Conservation (phyloP, 2,329 filamentous ascomycete genomes). For the Fusarium pseudonygamai region DNA sequence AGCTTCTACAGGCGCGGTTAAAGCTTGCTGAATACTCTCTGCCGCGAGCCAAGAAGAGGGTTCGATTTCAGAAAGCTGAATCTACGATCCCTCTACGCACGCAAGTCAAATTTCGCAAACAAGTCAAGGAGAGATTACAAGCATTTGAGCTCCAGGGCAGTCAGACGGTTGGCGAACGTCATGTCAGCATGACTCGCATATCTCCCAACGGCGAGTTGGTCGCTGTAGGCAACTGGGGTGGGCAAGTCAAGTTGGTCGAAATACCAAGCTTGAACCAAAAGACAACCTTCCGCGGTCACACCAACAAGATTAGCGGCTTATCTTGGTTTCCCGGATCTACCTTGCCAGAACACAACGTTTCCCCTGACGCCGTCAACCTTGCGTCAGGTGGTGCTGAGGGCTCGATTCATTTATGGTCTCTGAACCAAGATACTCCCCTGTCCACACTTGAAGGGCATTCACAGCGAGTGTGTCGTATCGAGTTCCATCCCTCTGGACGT, state of each 20-base stretch:
- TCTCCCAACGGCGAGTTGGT: slow-evolving; percentile 84
- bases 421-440: slow-evolving; percentile 85
- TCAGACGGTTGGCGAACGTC: slow-evolving; percentile 89
- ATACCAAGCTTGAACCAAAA: slow-evolving; percentile 85
- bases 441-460: slow-evolving; percentile 84
- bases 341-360: slow-evolving; percentile 74
- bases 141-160: slow-evolving; percentile 92
- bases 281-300: slow-evolving; percentile 81
- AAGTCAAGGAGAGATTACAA: slow-evolving; percentile 82
- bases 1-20: slow-evolving; percentile 78
- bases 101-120: slow-evolving; percentile 92
- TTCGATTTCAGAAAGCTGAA: slow-evolving; percentile 82
- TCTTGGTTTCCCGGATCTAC: slow-evolving; percentile 90
- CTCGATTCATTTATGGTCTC: slow-evolving; percentile 88
- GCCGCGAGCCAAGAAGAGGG: slow-evolving; percentile 79
- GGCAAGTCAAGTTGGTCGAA: slow-evolving; percentile 84
- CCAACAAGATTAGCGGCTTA: slow-evolving; percentile 87
- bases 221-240: slow-evolving; percentile 93
- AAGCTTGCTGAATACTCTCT: slow-evolving; percentile 86
- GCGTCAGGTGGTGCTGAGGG: slow-evolving; percentile 92
- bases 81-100: slow-evolving; percentile 85
- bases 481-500: slow-evolving; percentile 91
- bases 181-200: slow-evolving; percentile 91
- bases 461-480: slow-evolving; percentile 87
- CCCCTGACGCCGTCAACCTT: slow-evolving; percentile 79